Conservation (phyloP, 2,329 filamentous ascomycete genomes). For the Taxawa tesnikishii region DNA sequence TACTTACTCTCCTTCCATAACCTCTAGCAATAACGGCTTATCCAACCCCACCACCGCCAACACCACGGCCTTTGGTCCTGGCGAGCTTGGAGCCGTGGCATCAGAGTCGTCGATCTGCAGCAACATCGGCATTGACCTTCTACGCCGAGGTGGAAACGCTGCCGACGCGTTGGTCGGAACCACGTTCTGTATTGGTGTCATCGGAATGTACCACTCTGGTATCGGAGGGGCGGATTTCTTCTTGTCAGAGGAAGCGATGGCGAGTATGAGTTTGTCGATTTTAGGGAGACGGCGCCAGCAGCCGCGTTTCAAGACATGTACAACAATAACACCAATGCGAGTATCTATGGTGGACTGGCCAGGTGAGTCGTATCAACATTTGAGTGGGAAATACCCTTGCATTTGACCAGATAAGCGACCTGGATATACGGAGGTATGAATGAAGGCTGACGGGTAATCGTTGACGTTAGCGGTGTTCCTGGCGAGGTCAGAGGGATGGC, state of each 20-base stretch:
- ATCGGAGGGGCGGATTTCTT: slow-evolving; percentile 90
- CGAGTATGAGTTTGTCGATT: slow-evolving; percentile 79
- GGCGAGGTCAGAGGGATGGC: slow-evolving; percentile 69
- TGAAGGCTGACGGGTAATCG: no score
- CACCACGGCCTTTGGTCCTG: no score
- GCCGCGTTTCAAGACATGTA: slow-evolving; percentile 81
- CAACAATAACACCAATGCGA: slow-evolving; percentile 52
- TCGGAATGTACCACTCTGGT: slow-evolving; percentile 44
- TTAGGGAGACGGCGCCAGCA: slow-evolving; percentile 75
- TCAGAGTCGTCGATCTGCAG: slow-evolving; percentile 32
- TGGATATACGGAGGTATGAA: no score
- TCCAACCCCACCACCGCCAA: no score
- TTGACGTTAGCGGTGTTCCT: slow-evolving; percentile 46
- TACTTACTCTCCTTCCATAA: no score
- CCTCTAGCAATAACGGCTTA: no score
- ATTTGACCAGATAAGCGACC: no score
- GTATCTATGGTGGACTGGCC: slow-evolving; percentile 58
- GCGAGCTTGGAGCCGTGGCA: slow-evolving; percentile 35
- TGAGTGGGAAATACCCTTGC: no score
- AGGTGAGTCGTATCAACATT: slow-evolving; percentile 9
- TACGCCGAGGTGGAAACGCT: slow-evolving; percentile 38
- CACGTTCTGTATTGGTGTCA: slow-evolving; percentile 33
- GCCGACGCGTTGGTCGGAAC: slow-evolving; percentile 37
- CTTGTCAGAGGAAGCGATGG: slow-evolving; percentile 61
- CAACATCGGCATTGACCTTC: slow-evolving; percentile 32